Evolutionary conservation across 768 basidiomycete species (phyloP).

Genomic region (Porpolomopsis calyptriformis): DNA sequence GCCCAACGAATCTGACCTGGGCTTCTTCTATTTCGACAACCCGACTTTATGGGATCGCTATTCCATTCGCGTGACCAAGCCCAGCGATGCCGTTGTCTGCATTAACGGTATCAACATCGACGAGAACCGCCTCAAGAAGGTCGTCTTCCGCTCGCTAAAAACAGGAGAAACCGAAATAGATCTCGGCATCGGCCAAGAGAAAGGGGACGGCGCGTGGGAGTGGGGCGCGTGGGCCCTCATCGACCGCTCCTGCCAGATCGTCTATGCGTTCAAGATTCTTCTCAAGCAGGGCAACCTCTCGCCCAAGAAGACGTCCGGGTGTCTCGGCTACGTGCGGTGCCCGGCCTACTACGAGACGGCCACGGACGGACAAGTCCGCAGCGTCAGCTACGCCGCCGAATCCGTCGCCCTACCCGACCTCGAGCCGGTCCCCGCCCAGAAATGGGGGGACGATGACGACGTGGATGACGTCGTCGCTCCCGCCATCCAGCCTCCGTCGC

Average conservation of each 20-base stretch:
- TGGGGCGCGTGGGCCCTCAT: slow-evolving; percentile 30
- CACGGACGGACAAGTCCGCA: slow-evolving; percentile 18
- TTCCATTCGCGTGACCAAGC: slow-evolving; percentile 18
- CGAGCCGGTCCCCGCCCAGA: slow-evolving; percentile 13
- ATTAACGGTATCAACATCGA: slow-evolving; percentile 18
- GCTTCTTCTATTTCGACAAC: slow-evolving; percentile 28
- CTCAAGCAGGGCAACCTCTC: slow-evolving; percentile 21
- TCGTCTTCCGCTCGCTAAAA: slow-evolving; percentile 28
- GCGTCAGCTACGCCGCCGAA: slow-evolving; percentile 27
- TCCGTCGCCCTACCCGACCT: slow-evolving; percentile 20
- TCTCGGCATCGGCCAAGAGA: slow-evolving; percentile 22
- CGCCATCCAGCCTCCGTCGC: slow-evolving; percentile 10
- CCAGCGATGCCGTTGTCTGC: slow-evolving; percentile 13
- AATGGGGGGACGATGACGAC: slow-evolving; percentile 22
- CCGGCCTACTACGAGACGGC: slow-evolving; percentile 24
- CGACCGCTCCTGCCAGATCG: slow-evolving; percentile 28
- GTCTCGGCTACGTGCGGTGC: slow-evolving; percentile 27
- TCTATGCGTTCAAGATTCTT: slow-evolving; percentile 32
- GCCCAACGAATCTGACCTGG: slow-evolving; percentile 19
- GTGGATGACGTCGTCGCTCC: slow-evolving; percentile 25
- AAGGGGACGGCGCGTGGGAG: slow-evolving; percentile 24
- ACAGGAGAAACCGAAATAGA: slow-evolving; percentile 29
- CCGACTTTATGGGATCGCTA: slow-evolving; percentile 16
- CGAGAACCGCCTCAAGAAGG: slow-evolving; percentile 20
- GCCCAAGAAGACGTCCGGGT: slow-evolving; percentile 20